These are phyloP conservation scores for Claviceps citrina DNA, from an alignment of 2,329 filamentous ascomycete species.

Conservation along the genomic window DNA sequence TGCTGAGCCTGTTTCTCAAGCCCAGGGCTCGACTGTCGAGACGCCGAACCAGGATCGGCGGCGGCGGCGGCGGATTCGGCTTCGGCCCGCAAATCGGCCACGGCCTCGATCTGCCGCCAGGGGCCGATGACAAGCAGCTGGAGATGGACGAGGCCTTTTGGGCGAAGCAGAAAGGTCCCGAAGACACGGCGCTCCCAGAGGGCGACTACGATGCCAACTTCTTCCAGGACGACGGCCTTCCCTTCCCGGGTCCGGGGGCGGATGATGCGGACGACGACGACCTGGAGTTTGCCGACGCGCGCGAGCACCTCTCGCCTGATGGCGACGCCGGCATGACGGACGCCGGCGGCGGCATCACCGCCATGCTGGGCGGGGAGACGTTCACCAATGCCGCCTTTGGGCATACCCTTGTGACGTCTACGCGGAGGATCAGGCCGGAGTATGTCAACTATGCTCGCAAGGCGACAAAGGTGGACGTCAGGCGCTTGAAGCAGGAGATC, in stretches of 20 bases:
- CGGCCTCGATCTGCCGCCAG: constrained; percentile 25
- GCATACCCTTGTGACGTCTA: constrained; percentile 52
- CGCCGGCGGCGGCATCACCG: constrained; percentile 32
- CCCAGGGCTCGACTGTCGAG: constrained; percentile 73
- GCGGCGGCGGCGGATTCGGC: too few relatives aligned
- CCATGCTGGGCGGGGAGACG: constrained; percentile 35
- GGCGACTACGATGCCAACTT: constrained; percentile 95
- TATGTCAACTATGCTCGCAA: constrained; percentile 57
- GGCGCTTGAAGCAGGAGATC: constrained; percentile 52
- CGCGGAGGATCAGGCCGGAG: constrained; percentile 45
- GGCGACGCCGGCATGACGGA: constrained; percentile 31
- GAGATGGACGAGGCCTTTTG: constrained; percentile 95
- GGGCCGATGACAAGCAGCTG: constrained; percentile 42
- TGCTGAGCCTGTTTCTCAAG: constrained; percentile 84
- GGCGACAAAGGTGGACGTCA: constrained; percentile 57
- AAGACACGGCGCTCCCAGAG: constrained; percentile 41
- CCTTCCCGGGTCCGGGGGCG: constrained; percentile 39
- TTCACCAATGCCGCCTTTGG: constrained; percentile 39
- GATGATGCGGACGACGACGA: constrained; percentile 51
- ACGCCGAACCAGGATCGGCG: constrained; percentile 38
- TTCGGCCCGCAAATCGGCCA: constrained; percentile 28
- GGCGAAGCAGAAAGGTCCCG: constrained; percentile 56
- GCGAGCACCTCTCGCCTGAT: constrained; percentile 62
- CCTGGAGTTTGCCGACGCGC: constrained; percentile 61
- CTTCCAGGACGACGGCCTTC: constrained; percentile 77